phyloP scores from a whole-genome alignment of 129 eudicot species.

The Lactuca saligna region DNA sequence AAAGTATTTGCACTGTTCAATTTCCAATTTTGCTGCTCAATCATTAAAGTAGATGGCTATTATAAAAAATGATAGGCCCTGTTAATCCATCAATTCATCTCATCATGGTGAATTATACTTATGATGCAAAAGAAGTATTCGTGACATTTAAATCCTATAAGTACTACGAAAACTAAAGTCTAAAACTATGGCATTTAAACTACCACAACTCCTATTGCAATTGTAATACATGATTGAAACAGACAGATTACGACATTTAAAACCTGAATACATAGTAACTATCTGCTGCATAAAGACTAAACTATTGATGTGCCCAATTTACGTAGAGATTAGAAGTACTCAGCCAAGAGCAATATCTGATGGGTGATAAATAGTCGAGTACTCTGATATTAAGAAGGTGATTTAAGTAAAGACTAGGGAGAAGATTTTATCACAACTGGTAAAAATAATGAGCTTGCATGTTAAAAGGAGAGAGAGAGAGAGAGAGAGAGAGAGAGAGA shows the following conservation, averaged over 20 bases:
- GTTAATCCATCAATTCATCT: constrained; percentile 6
- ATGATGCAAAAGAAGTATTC: neutral
- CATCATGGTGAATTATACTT: neutral
- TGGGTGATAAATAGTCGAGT: neutral
- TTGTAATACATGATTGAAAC: no score
- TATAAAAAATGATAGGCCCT: neutral
- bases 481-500: constrained; percentile 3
- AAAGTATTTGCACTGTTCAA: no score
- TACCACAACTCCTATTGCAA: no score
- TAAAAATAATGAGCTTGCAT: neutral
- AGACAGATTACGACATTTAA: no score
- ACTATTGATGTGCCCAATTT: neutral
- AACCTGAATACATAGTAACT: constrained; percentile 7
- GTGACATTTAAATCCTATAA: neutral
- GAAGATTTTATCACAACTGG: neutral
- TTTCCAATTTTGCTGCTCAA: no score
- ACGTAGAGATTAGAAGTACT: neutral
- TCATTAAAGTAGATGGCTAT: neutral
- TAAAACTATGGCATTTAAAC: neutral
- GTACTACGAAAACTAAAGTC: neutral
- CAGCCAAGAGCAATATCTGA: neutral
- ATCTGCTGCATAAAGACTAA: neutral
- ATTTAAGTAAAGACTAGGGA: constrained; percentile 5
- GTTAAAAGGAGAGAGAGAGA: neutral
- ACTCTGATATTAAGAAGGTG: constrained; percentile 1